Evolutionary conservation across 148 eudicot genomes (phyloP), one percentile per base, ranked within the genome.

Genomic region (Oxyria digyna): DNA sequence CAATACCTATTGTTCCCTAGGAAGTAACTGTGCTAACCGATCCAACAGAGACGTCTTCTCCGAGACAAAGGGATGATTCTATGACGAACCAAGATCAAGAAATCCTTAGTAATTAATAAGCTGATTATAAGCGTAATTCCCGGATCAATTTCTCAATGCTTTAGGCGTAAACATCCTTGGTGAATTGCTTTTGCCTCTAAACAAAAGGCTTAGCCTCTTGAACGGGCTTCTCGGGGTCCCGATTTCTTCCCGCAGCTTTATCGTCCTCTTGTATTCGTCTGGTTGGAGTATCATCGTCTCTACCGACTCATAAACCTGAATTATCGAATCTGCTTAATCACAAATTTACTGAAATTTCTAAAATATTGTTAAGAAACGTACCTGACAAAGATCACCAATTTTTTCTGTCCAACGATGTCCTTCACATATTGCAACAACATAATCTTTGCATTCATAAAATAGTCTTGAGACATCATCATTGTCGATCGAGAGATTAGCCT

Each of bases 381-480:
- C 97, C 96, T 91, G 96, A 75, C 97, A 89, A 55, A 89, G 75
- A 71, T 89, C 90, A 8, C 87, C 88, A 8, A 87, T 49, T 87
- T 79, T 89, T 41, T 82, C 82, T 15, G 68, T 73, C 96, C 96
- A 89, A 35, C 67, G 75, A 38, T 72, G 72, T 67, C 89, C 79
- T 74, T 87, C 93, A 76, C 86, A 91, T 38, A 84, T 76, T 27
- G 77, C 74, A 50, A 85, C 66, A 64, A 87, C 78, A 67, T 89
- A 91, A 38, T 84, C 91, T 80, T 85, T 89, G 78, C 97, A 89
- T 63, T 91, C 96, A 20, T 43, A 68, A 78, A 87, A 91, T 71
- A 91, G 70, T 73, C 85, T 91, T 18, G 82, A 71, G 37, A 87
- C 50, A 26, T 37, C 43, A 8, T 35, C 42, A 68, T 72, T 73